Evolutionary conservation across 2,329 filamentous ascomycete genomes (phyloP), one percentile per base, ranked within the genome.

Genomic region (Ascochyta lentis): DNA sequence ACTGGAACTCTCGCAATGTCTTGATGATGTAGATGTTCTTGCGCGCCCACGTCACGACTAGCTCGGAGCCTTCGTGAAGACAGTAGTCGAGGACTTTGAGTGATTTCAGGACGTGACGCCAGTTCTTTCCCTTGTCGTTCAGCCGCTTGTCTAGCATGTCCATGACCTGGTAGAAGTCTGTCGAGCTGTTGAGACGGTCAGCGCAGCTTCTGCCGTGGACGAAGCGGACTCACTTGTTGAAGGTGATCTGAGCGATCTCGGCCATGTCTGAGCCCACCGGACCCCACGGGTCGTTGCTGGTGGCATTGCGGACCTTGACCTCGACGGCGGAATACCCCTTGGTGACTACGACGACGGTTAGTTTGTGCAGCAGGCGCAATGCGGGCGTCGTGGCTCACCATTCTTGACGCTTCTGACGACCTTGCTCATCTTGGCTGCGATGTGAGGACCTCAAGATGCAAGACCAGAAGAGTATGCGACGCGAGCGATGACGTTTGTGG

Each of bases 11-110:
- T 73, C 95, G 89, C 75, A 99, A 79, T 27, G 95, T 99, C 82
- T 97, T 98, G 82, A 99, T 96, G 77, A 99, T 95, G 78, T 96
- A 99, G 64, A 97, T 89, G 75, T 96, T 98, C 81, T 98, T 96
- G 71, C 93, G 89, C 61, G 93, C 93, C 95, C 95, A 99, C 4
- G 94, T 97, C 46, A 99, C 95, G 31, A 97, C 92, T 62, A 97
- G 81, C 78, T 98, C 95, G 0, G 93, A 97, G 43, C 95, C 95
- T 76, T 99, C 95, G 75, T 99, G 95, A 54, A 99, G 83, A 78
- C 93, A 97, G 78, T 99, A 99, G 77, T 99, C 95, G 54, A 98
- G 84, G 49, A 99, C 95, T 77, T 99, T 99, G 66, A 99, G 83
- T 38, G 95, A 96, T 79, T 99, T 99, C 57, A 99, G 81, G 12